A percentile compares a stretch with the other conserved stretches of the same genome.
Conservation (phyloP, 208 protist species). For the Acanthamoeba royreba region DNA sequence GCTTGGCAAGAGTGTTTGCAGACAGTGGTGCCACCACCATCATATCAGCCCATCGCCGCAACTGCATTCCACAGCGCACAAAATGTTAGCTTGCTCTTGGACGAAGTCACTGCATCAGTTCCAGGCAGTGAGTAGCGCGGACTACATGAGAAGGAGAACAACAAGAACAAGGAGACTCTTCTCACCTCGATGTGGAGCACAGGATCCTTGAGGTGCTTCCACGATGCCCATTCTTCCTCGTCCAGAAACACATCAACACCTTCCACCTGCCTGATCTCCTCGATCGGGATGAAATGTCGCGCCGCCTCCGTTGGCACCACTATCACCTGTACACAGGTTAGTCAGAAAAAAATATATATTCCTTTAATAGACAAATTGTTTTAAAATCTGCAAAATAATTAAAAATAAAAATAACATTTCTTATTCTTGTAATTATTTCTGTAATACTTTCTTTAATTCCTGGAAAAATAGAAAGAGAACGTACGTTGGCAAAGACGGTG, state of each 20-base stretch:
- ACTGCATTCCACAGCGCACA: conserved; percentile 61
- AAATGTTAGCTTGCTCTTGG: background rate
- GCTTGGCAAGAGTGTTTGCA: conserved; percentile 95
- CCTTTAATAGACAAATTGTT: too few species aligned
- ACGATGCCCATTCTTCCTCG: conserved; percentile 39
- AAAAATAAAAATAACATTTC: too few species aligned
- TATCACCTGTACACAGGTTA: too few species aligned
- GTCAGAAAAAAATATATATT: too few species aligned
- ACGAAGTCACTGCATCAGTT: too few species aligned
- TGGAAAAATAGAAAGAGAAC: background rate
- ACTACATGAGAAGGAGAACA: too few species aligned
- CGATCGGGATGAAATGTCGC: background rate
- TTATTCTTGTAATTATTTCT: background rate
- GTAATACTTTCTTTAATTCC: background rate
- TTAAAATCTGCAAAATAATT: too few species aligned
- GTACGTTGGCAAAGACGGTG: background rate
- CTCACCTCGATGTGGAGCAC: conserved; percentile 57
- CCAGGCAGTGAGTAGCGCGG: background rate
- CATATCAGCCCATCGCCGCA: conserved; percentile 93
- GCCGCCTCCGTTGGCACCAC: background rate
- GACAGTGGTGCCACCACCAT: conserved; percentile 94
- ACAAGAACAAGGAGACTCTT: background rate
- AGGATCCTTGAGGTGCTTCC: conserved; percentile 41
- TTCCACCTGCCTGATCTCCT: background rate
- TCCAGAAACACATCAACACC: background rate